Base-by-base conservation (phyloP, 495 filamentous ascomycete species). In the Choiromyces venosus region DNA sequence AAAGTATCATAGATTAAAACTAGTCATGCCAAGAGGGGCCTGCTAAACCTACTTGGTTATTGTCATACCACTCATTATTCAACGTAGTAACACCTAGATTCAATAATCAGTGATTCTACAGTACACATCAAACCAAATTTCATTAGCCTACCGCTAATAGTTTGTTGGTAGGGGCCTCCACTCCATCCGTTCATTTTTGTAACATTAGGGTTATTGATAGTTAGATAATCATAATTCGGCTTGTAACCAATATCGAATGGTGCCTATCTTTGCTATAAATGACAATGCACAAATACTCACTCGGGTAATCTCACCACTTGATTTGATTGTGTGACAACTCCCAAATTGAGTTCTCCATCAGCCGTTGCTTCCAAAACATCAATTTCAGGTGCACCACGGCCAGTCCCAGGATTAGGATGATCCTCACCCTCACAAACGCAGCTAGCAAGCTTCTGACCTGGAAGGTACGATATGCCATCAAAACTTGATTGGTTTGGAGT, bases 21-120 rank as follows among this genome's bases (percentile, higher is more conserved):
- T 65, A n/a, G 18, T 8, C 19, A 35, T 35, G 25, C 37, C n/a
- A 56, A 39, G 35, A 12, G 0, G 68, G 8, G 37, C 8, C 0
- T 37, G 10, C 21, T 61, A 25, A 61, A 66, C 72, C 44, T 72
- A 80, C 79, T 39, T 70, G 85, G 14, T 88, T 88, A 29, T 88
- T 89, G 78, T 93, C 87, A 81, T 93, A 94, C 91, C 91, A 93
- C 66, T 88, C 83, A 71, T 90, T 89, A 82, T 93, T 92, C 37
- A 94, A 84, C 81, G 88, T 90, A 16, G 88, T 89, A 56, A 80
- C 78, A 38, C 78, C 78, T 80, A 29, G 46, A 5, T 21, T 35
- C 12, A 2, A 19, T 40, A 21, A 39, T 73, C 18, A 72, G 52
- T 44, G 18, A 33, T 37, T 69, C n/a, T 25, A 66, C 7, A 67